Percentiles rank a stretch among this genome's conserved stretches.
phyloP scores from a whole-genome alignment of 2,329 filamentous ascomycete genomes.

The Pseudogymnoascus sp. region DNA sequence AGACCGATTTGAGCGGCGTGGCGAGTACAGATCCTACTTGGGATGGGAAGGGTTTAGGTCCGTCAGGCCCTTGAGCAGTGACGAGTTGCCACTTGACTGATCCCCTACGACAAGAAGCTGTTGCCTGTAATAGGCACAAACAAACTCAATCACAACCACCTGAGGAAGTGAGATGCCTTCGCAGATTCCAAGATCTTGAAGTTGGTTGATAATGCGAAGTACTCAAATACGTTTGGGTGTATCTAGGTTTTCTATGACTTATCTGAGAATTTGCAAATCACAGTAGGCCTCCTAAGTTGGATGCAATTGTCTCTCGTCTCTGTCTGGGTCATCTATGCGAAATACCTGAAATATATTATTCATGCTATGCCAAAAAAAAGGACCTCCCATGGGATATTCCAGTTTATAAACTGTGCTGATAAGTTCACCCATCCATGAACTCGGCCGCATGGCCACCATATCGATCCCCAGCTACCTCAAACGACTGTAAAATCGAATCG shows the following conservation, averaged over 20 bases:
- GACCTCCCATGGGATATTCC: neutral
- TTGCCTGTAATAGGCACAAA: neutral
- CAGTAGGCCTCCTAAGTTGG: neutral
- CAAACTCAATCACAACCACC: neutral
- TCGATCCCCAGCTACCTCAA: slow-evolving; percentile 41
- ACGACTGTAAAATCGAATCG: slow-evolving; percentile 41
- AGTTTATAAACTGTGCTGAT: neutral
- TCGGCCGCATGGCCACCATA: slow-evolving; percentile 31
- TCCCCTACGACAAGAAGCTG: slow-evolving; percentile 29
- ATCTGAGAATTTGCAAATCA: neutral
- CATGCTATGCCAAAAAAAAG: neutral
- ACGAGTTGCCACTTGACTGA: slow-evolving; percentile 33
- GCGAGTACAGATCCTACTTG: slow-evolving; percentile 34
- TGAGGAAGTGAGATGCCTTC: slow-evolving; percentile 19
- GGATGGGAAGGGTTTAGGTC: slow-evolving; percentile 32
- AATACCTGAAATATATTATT: too few relatives aligned
- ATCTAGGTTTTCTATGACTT: neutral
- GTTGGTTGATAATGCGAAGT: slow-evolving; percentile 15
- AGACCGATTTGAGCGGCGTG: slow-evolving; percentile 39
- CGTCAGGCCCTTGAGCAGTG: slow-evolving; percentile 28
- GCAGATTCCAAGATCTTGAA: slow-evolving; percentile 15
- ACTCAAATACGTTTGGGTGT: neutral
- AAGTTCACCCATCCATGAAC: slow-evolving; percentile 8
- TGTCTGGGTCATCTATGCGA: neutral
- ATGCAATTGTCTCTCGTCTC: neutral